Evolutionary conservation across 2,329 filamentous ascomycete species (phyloP).

Genomic region (Alternaria viburni): DNA sequence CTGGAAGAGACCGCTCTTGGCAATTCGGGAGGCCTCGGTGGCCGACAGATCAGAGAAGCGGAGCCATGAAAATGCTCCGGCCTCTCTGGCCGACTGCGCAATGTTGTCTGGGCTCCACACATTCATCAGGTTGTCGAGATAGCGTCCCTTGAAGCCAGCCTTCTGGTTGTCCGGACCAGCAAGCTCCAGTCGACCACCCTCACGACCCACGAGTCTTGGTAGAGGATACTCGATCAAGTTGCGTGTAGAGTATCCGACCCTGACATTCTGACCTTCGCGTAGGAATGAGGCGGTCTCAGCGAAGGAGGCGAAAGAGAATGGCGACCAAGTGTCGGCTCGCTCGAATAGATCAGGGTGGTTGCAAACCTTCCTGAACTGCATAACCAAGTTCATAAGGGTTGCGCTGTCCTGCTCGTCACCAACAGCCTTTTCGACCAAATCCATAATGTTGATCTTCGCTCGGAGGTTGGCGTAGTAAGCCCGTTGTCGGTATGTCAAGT

Average conservation of each 20-base stretch:
- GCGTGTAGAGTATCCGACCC: slow-evolving; percentile 85
- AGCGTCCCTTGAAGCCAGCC: slow-evolving; percentile 81
- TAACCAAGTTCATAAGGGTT: slow-evolving; percentile 97
- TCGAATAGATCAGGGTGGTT: slow-evolving; percentile 98
- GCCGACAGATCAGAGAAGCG: slow-evolving; percentile 82
- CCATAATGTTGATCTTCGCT: slow-evolving; percentile 98
- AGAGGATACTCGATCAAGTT: slow-evolving; percentile 85
- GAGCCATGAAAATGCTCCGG: slow-evolving; percentile 83
- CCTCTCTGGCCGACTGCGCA: slow-evolving; percentile 64
- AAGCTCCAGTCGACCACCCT: slow-evolving; percentile 76
- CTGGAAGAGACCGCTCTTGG: slow-evolving; percentile 73
- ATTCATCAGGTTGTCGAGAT: slow-evolving; percentile 82
- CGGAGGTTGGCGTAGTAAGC: slow-evolving; percentile 91
- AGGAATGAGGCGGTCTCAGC: slow-evolving; percentile 96
- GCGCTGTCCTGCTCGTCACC: slow-evolving; percentile 95
- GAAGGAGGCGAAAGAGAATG: slow-evolving; percentile 82
- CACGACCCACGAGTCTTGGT: slow-evolving; percentile 81
- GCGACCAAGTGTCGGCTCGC: slow-evolving; percentile 87
- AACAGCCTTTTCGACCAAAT: slow-evolving; percentile 95
- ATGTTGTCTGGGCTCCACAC: slow-evolving; percentile 87
- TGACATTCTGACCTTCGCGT: slow-evolving; percentile 80
- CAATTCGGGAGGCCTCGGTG: slow-evolving; percentile 72
- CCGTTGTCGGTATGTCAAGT: slow-evolving; percentile 93
- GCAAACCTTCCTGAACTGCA: slow-evolving; percentile 99
- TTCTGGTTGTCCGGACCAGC: slow-evolving; percentile 73